These are phyloP conservation scores for Collybia mongolica DNA, from an alignment of 768 basidiomycete species.

Conservation along the genomic window DNA sequence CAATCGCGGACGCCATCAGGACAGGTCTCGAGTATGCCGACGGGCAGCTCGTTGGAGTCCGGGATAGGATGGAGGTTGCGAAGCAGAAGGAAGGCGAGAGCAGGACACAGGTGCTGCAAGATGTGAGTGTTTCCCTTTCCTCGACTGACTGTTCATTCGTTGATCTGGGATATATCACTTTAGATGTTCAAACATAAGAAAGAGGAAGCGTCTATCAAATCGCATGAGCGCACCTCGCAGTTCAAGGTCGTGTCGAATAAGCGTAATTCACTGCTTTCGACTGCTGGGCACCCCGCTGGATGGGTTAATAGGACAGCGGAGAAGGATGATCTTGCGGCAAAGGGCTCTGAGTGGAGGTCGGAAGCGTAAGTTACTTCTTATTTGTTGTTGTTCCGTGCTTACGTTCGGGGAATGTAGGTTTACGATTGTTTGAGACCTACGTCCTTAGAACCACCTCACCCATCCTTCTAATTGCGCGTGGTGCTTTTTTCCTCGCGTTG, in stretches of 20 bases:
- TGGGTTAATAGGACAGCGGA: slow-evolving; percentile 65
- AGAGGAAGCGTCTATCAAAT: slow-evolving; percentile 27
- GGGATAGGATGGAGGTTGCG: slow-evolving; percentile 73
- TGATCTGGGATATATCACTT: slow-evolving; percentile 9
- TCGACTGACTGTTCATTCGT: slow-evolving; percentile 2
- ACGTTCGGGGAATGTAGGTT: not conserved
- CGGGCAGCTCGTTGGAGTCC: slow-evolving; percentile 83
- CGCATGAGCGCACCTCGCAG: slow-evolving; percentile 15
- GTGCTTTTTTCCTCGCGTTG: too few relatives aligned
- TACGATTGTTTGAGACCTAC: not conserved
- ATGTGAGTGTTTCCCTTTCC: slow-evolving; percentile 35
- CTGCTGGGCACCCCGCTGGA: slow-evolving; percentile 64
- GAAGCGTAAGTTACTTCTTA: slow-evolving; percentile 33
- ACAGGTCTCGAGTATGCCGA: slow-evolving; percentile 88
- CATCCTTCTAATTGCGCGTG: too few relatives aligned
- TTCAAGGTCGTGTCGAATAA: slow-evolving; percentile 82
- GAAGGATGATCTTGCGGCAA: slow-evolving; percentile 29
- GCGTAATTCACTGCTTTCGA: slow-evolving; percentile 64
- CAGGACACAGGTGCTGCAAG: slow-evolving; percentile 52
- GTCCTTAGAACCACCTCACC: not conserved
- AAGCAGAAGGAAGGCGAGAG: slow-evolving; percentile 33
- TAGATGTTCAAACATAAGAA: slow-evolving; percentile 64
- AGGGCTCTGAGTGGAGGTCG: slow-evolving; percentile 39
- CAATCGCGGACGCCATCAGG: slow-evolving; percentile 61
- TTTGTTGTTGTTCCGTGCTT: not conserved